Evolutionary conservation across 2,329 filamentous ascomycete species (phyloP), one percentile per base, ranked within the genome.

Genomic region (Scytalidium sp.): DNA sequence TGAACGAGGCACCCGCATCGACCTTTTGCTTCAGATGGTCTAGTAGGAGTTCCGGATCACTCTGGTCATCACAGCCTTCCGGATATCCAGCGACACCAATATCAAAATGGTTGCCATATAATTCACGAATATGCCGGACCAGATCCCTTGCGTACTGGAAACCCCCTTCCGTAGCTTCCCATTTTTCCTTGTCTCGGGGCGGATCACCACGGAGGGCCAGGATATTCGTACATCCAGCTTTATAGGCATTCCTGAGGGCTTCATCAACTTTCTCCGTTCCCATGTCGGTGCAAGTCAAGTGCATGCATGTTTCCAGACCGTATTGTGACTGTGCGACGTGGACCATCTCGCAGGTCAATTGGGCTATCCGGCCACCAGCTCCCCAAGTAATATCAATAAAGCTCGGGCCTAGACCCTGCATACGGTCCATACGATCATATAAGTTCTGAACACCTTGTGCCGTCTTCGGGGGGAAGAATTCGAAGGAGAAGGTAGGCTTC

Each of bases 351-450:
- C 88, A 92, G 40, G 94, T 99, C 63, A 99, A 75, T 66, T 96
- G 87, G 49, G 93, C 94, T 60, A 94, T 83, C 58, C 88, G 85
- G 43, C 94, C 94, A 60, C 94, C 94, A 46, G 94, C 94, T 56
- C 95, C 95, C 94, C 94, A 99, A 55, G 94, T 99, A 64, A 99
- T 88, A 71, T 99, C 94, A 68, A 99, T 91, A 75, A 99, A 99
- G 64, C 92, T 87, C 56, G 93, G 94, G 2, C 91, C 94, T 56
- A 95, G 83, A 64, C 87, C 83, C 71, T 96, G 91, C 94, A 99
- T 99, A 72, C 92, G 91, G 73, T 99, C 94, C 89, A 99, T 97
- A 61, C 94, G 90, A 63, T 99, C 94, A 78, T 99, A 99, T 51
- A 99, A 85, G 70, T 99, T 99, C 75, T 99, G 94, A 11, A 99